A percentile compares a stretch with the other conserved stretches of the same genome.
phyloP scores from a whole-genome alignment of 768 basidiomycete species.

The Leccinum sublutescens region DNA sequence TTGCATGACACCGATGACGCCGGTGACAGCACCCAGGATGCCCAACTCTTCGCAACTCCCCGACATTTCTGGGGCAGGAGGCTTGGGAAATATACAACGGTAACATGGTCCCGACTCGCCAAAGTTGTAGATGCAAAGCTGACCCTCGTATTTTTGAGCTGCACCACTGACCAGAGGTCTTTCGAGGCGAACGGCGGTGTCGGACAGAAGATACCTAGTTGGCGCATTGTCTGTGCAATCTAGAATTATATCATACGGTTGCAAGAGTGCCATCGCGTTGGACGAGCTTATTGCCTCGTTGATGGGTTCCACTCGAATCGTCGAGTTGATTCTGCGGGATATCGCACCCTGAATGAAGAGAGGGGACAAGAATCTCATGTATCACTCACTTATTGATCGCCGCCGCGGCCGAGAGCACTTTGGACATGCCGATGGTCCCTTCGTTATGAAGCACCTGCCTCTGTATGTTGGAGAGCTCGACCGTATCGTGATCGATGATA shows the following conservation, averaged over 20 bases:
- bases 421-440: slow-evolving; percentile 66
- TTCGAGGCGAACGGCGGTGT: slow-evolving; percentile 70
- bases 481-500: slow-evolving; percentile 85
- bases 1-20: slow-evolving; percentile 86
- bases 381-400: slow-evolving; percentile 60
- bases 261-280: slow-evolving; percentile 65
- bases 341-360: slow-evolving; percentile 2
- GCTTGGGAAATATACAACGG: slow-evolving; percentile 86
- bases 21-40: slow-evolving; percentile 85
- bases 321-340: slow-evolving; percentile 69
- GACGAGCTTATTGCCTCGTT: slow-evolving; percentile 50
- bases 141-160: slow-evolving; percentile 83
- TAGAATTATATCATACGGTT: slow-evolving; percentile 70
- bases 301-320: slow-evolving; percentile 56
- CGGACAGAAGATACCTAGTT: slow-evolving; percentile 91
- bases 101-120: slow-evolving; percentile 81
- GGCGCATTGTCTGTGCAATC: slow-evolving; percentile 96
- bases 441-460: slow-evolving; percentile 89
- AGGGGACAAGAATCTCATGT: not conserved
- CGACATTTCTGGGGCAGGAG: slow-evolving; percentile 59
- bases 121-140: slow-evolving; percentile 74
- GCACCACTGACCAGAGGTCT: slow-evolving; percentile 92
- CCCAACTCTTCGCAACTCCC: slow-evolving; percentile 89
- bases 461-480: slow-evolving; percentile 88
- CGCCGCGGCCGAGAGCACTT: slow-evolving; percentile 77